These are phyloP conservation scores for Zea luxurians DNA, from an alignment of 176 grass and related monocot genomes.

Conservation along the genomic window DNA sequence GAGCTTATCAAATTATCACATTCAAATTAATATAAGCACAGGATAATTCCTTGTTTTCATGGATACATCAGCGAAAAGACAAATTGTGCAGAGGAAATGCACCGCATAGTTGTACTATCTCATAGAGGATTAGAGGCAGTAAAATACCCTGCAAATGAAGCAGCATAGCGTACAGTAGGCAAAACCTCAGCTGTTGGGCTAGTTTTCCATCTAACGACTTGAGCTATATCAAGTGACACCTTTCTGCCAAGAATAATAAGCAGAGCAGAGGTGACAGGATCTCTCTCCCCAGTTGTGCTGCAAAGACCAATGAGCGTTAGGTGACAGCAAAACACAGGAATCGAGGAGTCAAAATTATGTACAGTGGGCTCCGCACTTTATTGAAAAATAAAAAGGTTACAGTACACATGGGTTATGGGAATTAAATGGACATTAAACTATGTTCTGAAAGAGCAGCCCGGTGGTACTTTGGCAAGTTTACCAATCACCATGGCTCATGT, in stretches of 20 bases:
- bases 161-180: constrained; percentile 77
- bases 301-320: constrained; percentile 33
- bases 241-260: constrained; percentile 85
- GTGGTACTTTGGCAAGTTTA: constrained; percentile 14
- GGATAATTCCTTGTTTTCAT: neutral
- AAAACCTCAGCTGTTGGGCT: constrained; percentile 62
- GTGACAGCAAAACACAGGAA: neutral
- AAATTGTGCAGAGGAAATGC: neutral
- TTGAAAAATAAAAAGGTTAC: neutral
- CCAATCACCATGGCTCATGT: neutral
- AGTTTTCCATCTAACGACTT: constrained; percentile 91
- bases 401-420: neutral
- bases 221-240: constrained; percentile 90
- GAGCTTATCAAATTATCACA: constrained; percentile 13
- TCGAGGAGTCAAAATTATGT: constrained; percentile 23
- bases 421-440: constrained; percentile 9
- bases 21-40: constrained; percentile 9
- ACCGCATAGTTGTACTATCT: constrained; percentile 3
- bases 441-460: constrained; percentile 17
- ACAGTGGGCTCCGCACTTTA: neutral
- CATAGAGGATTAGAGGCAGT: constrained; percentile 17
- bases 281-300: constrained; percentile 85
- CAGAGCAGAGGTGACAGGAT: constrained; percentile 91
- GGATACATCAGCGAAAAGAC: neutral
- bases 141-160: constrained; percentile 92